A percentile compares a stretch with the other conserved stretches of the same genome.
Evolutionary conservation across 2,329 filamentous ascomycete genomes (phyloP).

Genomic region (Dissoconium aciculare): DNA sequence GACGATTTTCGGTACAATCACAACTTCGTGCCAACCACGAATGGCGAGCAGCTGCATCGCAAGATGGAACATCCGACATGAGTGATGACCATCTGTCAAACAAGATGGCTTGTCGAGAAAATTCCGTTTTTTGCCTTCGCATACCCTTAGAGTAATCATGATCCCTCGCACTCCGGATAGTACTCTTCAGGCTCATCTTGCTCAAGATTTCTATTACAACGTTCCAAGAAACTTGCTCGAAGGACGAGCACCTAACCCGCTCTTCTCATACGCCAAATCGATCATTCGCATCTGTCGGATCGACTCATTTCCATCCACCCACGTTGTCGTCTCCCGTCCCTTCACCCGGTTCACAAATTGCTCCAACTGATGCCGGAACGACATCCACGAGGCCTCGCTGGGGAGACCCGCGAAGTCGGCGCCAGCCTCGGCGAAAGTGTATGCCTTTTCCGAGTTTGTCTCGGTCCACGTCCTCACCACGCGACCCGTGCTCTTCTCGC

Average conservation of each 20-base stretch:
- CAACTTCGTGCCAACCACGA: no score
- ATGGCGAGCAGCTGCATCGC: no score
- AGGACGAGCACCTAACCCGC: neutral
- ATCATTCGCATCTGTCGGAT: constrained; percentile 1
- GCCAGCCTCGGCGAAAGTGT: constrained; percentile 2
- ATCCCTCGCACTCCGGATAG: no score
- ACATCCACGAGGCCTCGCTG: neutral
- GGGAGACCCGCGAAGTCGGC: neutral
- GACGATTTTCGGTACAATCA: no score
- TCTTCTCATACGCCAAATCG: constrained; percentile 1
- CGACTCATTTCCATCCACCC: constrained; percentile 1
- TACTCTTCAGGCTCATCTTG: no score
- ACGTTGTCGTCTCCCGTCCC: neutral
- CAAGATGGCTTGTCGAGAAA: no score
- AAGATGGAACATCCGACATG: no score
- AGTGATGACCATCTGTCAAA: no score
- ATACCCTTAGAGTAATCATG: no score
- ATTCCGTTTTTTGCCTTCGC: no score
- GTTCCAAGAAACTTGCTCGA: constrained; percentile 1
- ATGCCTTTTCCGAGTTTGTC: constrained; percentile 1
- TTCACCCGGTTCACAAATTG: constrained; percentile 2
- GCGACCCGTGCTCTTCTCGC: neutral
- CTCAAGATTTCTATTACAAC: no score
- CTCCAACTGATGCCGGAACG: neutral
- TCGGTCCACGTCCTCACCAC: neutral